Base-by-base conservation (phyloP, 805 yeast genomes). In the Teunomyces kruisii region DNA sequence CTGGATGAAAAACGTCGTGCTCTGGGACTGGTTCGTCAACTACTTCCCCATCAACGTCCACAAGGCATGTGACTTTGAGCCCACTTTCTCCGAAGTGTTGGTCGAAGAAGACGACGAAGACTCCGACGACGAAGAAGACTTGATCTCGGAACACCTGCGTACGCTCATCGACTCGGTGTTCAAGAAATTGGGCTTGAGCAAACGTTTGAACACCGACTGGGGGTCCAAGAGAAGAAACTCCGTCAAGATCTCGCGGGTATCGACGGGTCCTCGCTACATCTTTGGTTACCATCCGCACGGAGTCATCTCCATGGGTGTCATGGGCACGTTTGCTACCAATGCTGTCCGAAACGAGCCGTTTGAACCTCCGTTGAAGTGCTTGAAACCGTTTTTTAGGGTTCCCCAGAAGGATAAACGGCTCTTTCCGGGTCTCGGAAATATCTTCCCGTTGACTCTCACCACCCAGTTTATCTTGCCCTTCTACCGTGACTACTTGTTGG, bases 211-310 rank as follows among this genome's bases (percentile, higher is more conserved):
- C 49, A 44, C 54, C 9, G 65, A 61, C 43, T 55, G 45, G 14
- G 48, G n/a, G 9, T 9, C 13, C 16, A 26, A 29, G 22, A 43
- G 33, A 15, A 35, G 38, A 35, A 52, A 8, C 39, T 40, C 40
- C 47, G 45, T 40, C 12, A 22, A 13, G 27, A 7, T 45, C n/a
- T 17, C 39, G 24, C 55, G 57, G 35, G 65, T 72, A 1, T 57
- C 75, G 40, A 66, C 80, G 3, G 92, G 89, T 0, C 91, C 88
- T 2, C 70, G 85, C 30, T 92, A 94, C 63, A 80, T 92, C 2
- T 92, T 92, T 65, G 96, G 97, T 0, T 84, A 88, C 58, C 97
- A 91, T 64, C 99, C 99, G 0, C 99, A 94, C 63, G 99, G 99
- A 0, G 91, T 92, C 12, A 90, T 91, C 9, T 87, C 96, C 1